Base-by-base conservation (phyloP, 139 green algal genomes). In the Chlorella sp. region DNA sequence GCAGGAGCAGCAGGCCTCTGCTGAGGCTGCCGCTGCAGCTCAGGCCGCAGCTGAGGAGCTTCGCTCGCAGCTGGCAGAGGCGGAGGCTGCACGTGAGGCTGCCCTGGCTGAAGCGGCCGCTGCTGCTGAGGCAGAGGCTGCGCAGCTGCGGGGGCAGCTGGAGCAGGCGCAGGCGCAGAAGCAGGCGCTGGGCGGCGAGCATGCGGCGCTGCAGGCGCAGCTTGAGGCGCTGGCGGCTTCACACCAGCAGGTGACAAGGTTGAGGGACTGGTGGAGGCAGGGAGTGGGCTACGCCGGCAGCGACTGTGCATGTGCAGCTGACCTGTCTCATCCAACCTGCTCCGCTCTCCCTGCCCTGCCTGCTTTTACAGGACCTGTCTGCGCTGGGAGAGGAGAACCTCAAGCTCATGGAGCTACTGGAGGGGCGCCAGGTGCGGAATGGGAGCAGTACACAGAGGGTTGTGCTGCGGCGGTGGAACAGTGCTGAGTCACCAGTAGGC, bases 321-420 rank as follows among this genome's bases (percentile, higher is more conserved):
- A n/a, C n/a, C n/a, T n/a, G n/a, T n/a, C n/a, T n/a, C n/a, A n/a
- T n/a, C n/a, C n/a, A n/a, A 51, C 44, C 44, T 51, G 44, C 44
- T 51, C 44, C n/a, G n/a, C n/a, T n/a, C n/a, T n/a, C n/a, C n/a
- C n/a, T n/a, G n/a, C n/a, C n/a, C n/a, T n/a, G n/a, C n/a, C n/a
- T n/a, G n/a, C n/a, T n/a, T n/a, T n/a, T n/a, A 39, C 82, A 86
- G 82, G 60, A 81, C 30, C 51, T 82, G 57, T 38, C 30, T 0
- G 39, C 65, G 7, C 82, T 82, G 38, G 72, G 51, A 6, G 71
- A 64, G 21, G 82, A 86, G 72, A 86, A 86, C 71, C n/a, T 82
- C 17, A 86, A 86, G 82, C 56, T 86, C 23, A 86, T 86, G 82
- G 82, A 86, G 26, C 39, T 86, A 72, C 72, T 86, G 82, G 57